Evolutionary conservation across 768 basidiomycete species (phyloP), one percentile per base, ranked within the genome.

Genomic region (Podaxis sp.): DNA sequence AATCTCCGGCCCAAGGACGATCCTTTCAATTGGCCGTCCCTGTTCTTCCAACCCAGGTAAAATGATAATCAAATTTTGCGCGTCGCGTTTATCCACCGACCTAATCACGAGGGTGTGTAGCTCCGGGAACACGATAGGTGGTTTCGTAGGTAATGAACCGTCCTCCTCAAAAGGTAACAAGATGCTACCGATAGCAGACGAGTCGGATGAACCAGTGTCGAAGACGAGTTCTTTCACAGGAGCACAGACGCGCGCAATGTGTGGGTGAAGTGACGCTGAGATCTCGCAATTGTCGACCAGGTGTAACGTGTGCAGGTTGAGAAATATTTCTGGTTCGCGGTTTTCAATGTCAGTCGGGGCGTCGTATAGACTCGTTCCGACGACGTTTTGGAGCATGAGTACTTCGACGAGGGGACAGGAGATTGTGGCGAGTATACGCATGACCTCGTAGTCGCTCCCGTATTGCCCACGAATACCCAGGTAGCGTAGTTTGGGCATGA

Each of bases 401-500:
- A 62, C 43, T 22, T 62, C 61, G 17, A 62, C 54, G 7, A 56
- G 22, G 9, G 61, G 61, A 9, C 22, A 49, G 3, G 61, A 62
- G 15, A 62, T 12, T 9, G 61, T 62, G 19, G 61, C 61, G 17
- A 62, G 41, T 15, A 62, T 56, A 1, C 61, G 54, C 47, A 62
- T 56, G 12, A 62, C 61, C 56, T 62, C 61, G 33, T 49, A 62
- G 22, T 62, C 61, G 17, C 61, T 62, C 2, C 61, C 61, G 27
- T 60, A 60, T 33, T 60, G 59, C 33, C 61, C 61, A 11, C 54
- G 46, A 25, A 62, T 62, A 7, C 55, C 61, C 7, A 62, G 54
- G 19, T 62, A 62, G 4, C 61, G 61, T 4, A 62, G 54, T 12
- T 56, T 55, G 17, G 55, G 15, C 61, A 62, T 62, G 36, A 62